Conservation (phyloP, 768 basidiomycete genomes). For the Russula vinacea region DNA sequence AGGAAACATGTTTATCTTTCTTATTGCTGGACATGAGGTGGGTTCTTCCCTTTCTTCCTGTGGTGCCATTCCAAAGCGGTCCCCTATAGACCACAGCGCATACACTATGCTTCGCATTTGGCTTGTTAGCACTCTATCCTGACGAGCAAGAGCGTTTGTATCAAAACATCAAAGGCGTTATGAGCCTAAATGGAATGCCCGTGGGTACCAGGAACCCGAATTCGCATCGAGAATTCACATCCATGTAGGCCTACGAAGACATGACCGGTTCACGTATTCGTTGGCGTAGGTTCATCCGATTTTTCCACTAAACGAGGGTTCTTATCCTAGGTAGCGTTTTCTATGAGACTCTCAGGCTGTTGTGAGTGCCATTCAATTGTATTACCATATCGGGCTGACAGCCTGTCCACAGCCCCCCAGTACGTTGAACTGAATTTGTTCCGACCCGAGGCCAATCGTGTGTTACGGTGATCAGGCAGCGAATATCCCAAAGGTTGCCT, state of each 20-base stretch:
- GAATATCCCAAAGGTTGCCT: conserved; percentile 44
- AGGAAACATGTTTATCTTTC: conserved; percentile 37
- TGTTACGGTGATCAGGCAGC: conserved; percentile 41
- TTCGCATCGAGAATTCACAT: background rate
- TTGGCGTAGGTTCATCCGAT: conserved; percentile 25
- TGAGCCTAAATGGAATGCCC: conserved; percentile 34
- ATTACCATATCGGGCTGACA: background rate
- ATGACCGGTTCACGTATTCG: conserved; percentile 28
- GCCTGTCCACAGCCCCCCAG: conserved; percentile 11
- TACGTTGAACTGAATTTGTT: background rate
- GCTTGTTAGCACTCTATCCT: conserved; percentile 42
- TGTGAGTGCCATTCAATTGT: conserved; percentile 16
- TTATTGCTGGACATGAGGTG: conserved; percentile 40
- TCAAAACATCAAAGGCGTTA: conserved; percentile 37
- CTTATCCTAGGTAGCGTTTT: conserved; percentile 39
- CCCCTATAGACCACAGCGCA: conserved; percentile 39
- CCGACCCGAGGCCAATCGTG: background rate
- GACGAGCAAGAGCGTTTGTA: conserved; percentile 45
- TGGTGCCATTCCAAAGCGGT: background rate
- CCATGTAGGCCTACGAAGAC: conserved; percentile 30
- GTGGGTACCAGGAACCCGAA: background rate
- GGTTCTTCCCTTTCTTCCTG: background rate
- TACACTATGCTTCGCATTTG: conserved; percentile 41
- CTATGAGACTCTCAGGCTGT: conserved; percentile 50
- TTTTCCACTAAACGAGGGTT: background rate